Evolutionary conservation across 1,139 yeast species (phyloP).

Genomic region (Debaryomyces subglobosus): DNA sequence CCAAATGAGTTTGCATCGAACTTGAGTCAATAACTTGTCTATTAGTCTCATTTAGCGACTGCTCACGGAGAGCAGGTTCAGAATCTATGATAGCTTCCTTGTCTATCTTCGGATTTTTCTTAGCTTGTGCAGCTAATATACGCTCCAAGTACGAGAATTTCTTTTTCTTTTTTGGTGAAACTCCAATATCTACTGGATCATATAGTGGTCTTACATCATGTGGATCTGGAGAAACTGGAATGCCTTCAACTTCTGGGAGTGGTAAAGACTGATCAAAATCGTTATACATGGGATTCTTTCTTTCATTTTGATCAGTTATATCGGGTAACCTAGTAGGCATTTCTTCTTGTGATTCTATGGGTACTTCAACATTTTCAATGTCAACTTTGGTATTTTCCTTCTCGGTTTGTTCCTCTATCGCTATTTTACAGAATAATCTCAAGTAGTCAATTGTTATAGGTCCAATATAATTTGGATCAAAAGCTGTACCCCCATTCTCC

Average conservation of each 20-base stretch:
- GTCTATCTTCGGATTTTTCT: slow-evolving; percentile 1
- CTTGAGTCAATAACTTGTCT: background rate
- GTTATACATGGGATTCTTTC: background rate
- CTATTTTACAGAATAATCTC: slow-evolving; percentile 37
- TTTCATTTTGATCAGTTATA: background rate
- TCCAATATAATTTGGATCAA: slow-evolving; percentile 38
- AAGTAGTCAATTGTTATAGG: slow-evolving; percentile 45
- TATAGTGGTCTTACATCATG: background rate
- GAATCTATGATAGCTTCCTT: background rate
- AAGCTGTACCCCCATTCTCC: slow-evolving; percentile 26
- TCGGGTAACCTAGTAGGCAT: background rate
- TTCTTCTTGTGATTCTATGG: background rate
- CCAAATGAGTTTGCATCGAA: background rate
- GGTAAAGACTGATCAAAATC: slow-evolving; percentile 29
- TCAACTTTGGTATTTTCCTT: slow-evolving; percentile 11
- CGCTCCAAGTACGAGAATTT: slow-evolving; percentile 34
- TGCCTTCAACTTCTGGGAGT: slow-evolving; percentile 21
- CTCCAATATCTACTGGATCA: background rate
- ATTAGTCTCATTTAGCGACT: background rate
- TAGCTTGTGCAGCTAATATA: slow-evolving; percentile 27
- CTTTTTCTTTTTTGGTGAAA: background rate
- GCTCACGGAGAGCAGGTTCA: background rate
- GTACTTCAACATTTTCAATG: background rate
- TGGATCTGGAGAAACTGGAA: background rate
- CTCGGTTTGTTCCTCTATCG: slow-evolving; percentile 24